phyloP scores from a whole-genome alignment of 768 basidiomycete species.

The Lentinula sp. region DNA sequence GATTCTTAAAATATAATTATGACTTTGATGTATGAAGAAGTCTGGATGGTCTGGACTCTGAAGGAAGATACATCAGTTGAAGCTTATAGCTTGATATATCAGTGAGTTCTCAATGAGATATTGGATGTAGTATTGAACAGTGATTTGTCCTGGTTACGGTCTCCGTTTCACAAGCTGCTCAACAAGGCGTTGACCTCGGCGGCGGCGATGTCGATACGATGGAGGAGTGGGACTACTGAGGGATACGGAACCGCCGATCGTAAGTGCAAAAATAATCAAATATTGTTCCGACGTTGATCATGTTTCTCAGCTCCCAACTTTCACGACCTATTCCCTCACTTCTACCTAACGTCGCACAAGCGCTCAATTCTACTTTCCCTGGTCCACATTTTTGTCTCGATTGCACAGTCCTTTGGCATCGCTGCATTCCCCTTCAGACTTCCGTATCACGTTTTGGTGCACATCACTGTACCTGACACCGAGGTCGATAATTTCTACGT shows the following conservation, averaged over 20 bases:
- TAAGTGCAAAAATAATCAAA: slow-evolving; percentile 17
- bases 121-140: too few relatives aligned
- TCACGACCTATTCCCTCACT: slow-evolving; percentile 49
- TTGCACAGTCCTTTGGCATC: slow-evolving; percentile 47
- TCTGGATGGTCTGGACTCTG: too few relatives aligned
- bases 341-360: slow-evolving; percentile 44
- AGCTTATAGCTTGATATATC: too few relatives aligned
- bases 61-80: too few relatives aligned
- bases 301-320: slow-evolving; percentile 28
- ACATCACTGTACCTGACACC: slow-evolving; percentile 33
- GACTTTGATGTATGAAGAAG: too few relatives aligned
- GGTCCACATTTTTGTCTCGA: slow-evolving; percentile 51
- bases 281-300: neutral
- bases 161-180: too few relatives aligned
- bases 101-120: too few relatives aligned
- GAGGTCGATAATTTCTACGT: slow-evolving; percentile 32
- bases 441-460: slow-evolving; percentile 48
- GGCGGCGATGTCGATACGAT: too few relatives aligned
- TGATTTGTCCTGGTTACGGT: too few relatives aligned
- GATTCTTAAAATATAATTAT: too few relatives aligned
- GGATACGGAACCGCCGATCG: slow-evolving; percentile 41
- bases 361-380: slow-evolving; percentile 54
- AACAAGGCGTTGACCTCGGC: too few relatives aligned
- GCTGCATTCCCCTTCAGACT: slow-evolving; percentile 49
- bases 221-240: slow-evolving; percentile 19